Evolutionary conservation across 1,139 yeast genomes (phyloP).

Genomic region (Debaryomyces nepalensis): DNA sequence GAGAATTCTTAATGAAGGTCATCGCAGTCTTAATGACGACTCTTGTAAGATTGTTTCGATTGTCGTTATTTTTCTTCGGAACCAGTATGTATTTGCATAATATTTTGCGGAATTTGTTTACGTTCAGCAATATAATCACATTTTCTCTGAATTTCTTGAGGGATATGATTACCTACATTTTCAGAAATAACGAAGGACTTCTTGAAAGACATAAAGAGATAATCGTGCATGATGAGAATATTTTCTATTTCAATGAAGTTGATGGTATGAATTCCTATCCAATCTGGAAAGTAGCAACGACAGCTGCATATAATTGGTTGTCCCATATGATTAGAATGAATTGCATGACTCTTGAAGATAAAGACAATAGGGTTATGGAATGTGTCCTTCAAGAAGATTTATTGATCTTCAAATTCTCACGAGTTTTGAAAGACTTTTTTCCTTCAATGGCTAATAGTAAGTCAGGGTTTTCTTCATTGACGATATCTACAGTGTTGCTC

Average conservation of each 20-base stretch:
- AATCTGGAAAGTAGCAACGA: slow-evolving; percentile 12
- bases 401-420: slow-evolving; percentile 36
- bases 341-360: not conserved
- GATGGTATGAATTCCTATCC: slow-evolving; percentile 14
- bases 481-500: slow-evolving; percentile 27
- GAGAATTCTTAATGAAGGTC: not conserved
- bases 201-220: slow-evolving; percentile 20
- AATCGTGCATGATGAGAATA: slow-evolving; percentile 17
- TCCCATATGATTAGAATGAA: not conserved
- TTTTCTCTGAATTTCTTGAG: slow-evolving; percentile 34
- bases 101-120: slow-evolving; percentile 23
- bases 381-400: slow-evolving; percentile 16
- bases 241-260: slow-evolving; percentile 18
- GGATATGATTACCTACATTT: slow-evolving; percentile 34
- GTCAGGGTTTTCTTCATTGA: slow-evolving; percentile 15
- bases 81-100: slow-evolving; percentile 25
- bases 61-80: slow-evolving; percentile 25
- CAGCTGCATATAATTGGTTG: slow-evolving; percentile 12
- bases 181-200: slow-evolving; percentile 23
- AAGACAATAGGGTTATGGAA: not conserved
- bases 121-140: slow-evolving; percentile 36
- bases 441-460: slow-evolving; percentile 14
- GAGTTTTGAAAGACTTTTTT: slow-evolving; percentile 24
- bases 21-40: slow-evolving; percentile 10
- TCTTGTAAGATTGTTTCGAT: slow-evolving; percentile 22